Evolutionary conservation across 805 yeast genomes (phyloP).

Genomic region (Lipomyces yamadae): DNA sequence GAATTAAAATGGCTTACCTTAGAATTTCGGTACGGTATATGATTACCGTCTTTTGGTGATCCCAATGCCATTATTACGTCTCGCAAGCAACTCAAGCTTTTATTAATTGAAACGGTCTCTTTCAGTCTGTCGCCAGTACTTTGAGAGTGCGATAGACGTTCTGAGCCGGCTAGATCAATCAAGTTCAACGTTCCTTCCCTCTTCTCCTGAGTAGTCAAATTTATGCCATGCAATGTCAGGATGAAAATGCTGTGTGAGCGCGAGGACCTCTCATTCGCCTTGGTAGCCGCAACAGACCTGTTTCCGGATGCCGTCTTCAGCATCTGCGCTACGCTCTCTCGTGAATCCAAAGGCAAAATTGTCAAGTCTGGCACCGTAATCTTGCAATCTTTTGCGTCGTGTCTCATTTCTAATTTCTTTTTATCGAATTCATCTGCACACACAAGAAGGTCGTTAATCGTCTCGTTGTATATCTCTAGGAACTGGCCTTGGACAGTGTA

Average conservation of each 20-base stretch:
- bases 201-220: conserved; percentile 54
- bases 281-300: conserved; percentile 81
- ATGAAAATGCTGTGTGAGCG: conserved; percentile 88
- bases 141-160: conserved; percentile 73
- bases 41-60: conserved; percentile 47
- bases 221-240: conserved; percentile 61
- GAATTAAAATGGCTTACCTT: conserved; percentile 44
- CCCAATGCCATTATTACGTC: conserved; percentile 82
- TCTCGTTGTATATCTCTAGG: conserved; percentile 88
- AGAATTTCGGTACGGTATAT: conserved; percentile 72
- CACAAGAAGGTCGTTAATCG: conserved; percentile 68
- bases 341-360: conserved; percentile 52
- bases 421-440: conserved; percentile 38
- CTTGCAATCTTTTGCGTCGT: conserved; percentile 57
- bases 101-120: conserved; percentile 89
- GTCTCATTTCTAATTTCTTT: conserved; percentile 69
- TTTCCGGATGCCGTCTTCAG: conserved; percentile 61
- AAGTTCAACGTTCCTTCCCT: conserved; percentile 71
- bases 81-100: conserved; percentile 83
- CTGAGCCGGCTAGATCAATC: conserved; percentile 94
- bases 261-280: conserved; percentile 81
- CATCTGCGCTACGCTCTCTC: conserved; percentile 56
- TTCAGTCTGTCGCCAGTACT: conserved; percentile 78
- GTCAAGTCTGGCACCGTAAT: conserved; percentile 69
- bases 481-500: conserved; percentile 72